phyloP scores from a whole-genome alignment of 2,329 filamentous ascomycete genomes.

The Hypomyces perniciosus region DNA sequence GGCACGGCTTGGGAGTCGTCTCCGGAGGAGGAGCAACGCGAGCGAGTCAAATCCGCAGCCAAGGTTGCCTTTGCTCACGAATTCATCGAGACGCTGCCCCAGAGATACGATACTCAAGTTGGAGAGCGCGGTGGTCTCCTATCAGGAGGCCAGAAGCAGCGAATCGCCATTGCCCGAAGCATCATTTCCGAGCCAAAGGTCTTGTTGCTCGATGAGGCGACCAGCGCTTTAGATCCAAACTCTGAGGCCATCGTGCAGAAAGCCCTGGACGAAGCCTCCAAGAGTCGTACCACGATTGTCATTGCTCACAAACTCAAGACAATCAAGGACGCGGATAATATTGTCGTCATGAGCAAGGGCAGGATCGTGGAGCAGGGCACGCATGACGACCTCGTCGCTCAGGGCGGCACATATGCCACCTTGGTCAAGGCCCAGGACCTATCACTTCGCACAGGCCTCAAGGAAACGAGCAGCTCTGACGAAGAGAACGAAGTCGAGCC shows the following conservation, averaged over 20 bases:
- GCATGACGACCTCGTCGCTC: conserved; percentile 46
- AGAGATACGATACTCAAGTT: conserved; percentile 48
- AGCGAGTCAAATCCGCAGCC: conserved; percentile 40
- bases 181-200: conserved; percentile 42
- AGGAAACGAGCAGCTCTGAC: conserved; percentile 19
- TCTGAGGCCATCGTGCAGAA: conserved; percentile 45
- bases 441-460: conserved; percentile 20
- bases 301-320: conserved; percentile 56
- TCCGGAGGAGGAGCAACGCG: conserved; percentile 35
- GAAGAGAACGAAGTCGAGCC: conserved; percentile 22
- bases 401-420: conserved; percentile 43
- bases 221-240: conserved; percentile 43
- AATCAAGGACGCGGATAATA: conserved; percentile 55
- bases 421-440: conserved; percentile 41
- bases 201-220: conserved; percentile 62
- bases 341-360: conserved; percentile 55
- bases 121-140: conserved; percentile 58
- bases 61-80: conserved; percentile 44
- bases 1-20: conserved; percentile 34
- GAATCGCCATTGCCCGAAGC: conserved; percentile 52
- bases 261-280: conserved; percentile 46
- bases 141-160: conserved; percentile 61
- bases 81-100: conserved; percentile 42
- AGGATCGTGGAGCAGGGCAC: conserved; percentile 51
- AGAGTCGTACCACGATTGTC: conserved; percentile 55